These are phyloP conservation scores for Phytophthora melonis DNA, from an alignment of 352 stramenopile genomes.

Conservation along the genomic window DNA sequence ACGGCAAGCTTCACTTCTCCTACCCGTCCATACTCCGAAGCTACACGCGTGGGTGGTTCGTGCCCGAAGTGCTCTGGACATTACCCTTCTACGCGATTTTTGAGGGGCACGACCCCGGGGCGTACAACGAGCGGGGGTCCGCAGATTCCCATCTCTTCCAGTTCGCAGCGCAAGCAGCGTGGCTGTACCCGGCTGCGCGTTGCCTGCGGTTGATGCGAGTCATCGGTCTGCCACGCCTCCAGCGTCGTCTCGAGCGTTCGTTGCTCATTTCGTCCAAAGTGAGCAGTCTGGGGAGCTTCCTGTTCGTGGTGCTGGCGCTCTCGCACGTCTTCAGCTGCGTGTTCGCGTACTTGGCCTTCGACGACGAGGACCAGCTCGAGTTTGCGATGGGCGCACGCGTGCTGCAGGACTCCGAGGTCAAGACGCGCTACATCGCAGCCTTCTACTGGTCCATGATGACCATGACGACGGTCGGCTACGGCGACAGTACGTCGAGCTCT, in stretches of 20 bases:
- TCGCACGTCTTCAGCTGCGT: constrained; percentile 88
- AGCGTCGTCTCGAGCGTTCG: constrained; percentile 72
- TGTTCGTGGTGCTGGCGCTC: constrained; percentile 74
- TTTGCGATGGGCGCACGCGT: constrained; percentile 49
- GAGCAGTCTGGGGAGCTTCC: constrained; percentile 78
- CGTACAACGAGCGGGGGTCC: constrained; percentile 21
- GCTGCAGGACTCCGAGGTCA: constrained; percentile 61
- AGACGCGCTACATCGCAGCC: constrained; percentile 76
- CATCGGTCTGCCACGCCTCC: constrained; percentile 60
- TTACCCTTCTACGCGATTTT: constrained; percentile 76
- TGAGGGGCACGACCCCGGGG: constrained; percentile 34
- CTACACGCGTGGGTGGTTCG: constrained; percentile 67
- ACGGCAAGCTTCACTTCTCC: constrained; percentile 81
- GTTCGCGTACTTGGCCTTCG: constrained; percentile 77
- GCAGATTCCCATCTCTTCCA: constrained; percentile 30
- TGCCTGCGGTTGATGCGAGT: constrained; percentile 65
- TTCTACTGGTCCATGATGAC: constrained; percentile 93
- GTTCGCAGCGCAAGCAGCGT: constrained; percentile 29
- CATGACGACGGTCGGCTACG: constrained; percentile 84
- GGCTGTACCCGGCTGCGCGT: constrained; percentile 62
- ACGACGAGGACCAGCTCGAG: constrained; percentile 58
- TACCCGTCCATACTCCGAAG: constrained; percentile 55
- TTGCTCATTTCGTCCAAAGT: constrained; percentile 83
- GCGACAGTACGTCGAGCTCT: constrained; percentile 58
- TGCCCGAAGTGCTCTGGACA: constrained; percentile 70